Evolutionary conservation across 1,139 yeast species (phyloP).

Genomic region (Candida sojae): DNA sequence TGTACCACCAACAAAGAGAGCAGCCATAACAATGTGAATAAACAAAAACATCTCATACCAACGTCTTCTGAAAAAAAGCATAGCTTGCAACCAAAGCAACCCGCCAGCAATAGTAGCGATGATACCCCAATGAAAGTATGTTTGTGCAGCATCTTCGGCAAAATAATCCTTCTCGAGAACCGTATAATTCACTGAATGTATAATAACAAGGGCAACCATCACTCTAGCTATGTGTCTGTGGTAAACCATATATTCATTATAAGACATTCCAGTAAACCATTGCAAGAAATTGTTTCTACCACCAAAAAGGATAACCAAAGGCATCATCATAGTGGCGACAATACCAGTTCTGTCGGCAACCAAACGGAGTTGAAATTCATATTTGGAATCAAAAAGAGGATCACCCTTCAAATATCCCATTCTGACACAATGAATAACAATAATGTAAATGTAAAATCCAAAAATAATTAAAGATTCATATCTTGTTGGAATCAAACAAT

Average conservation of each 20-base stretch:
- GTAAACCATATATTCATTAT: constrained; percentile 33
- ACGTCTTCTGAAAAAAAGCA: constrained; percentile 39
- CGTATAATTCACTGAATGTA: constrained; percentile 44
- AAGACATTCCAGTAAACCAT: constrained; percentile 42
- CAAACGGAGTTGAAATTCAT: constrained; percentile 27
- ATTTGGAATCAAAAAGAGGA: constrained; percentile 21
- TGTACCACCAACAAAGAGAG: constrained; percentile 41
- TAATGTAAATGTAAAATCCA: constrained; percentile 45
- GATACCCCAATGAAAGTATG: constrained; percentile 31
- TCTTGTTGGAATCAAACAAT: constrained; percentile 27
- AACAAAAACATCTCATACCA: constrained; percentile 47
- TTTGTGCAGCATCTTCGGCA: constrained; percentile 16
- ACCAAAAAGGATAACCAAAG: constrained; percentile 40
- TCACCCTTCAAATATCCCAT: constrained; percentile 23
- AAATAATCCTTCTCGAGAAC: constrained; percentile 15
- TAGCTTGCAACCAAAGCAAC: constrained; percentile 37
- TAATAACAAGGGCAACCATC: constrained; percentile 25
- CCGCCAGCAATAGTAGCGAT: constrained; percentile 35
- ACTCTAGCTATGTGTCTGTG: constrained; percentile 43
- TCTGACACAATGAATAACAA: constrained; percentile 34
- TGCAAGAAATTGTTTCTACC: constrained; percentile 46
- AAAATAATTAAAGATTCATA: constrained; percentile 20
- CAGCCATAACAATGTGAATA: constrained; percentile 44
- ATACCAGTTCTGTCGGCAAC: constrained; percentile 36
- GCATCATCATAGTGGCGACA: constrained; percentile 28